Evolutionary conservation across 202 grass and related monocot species (phyloP), one percentile per base, ranked within the genome.

Genomic region (Hordeum pubiflorum): DNA sequence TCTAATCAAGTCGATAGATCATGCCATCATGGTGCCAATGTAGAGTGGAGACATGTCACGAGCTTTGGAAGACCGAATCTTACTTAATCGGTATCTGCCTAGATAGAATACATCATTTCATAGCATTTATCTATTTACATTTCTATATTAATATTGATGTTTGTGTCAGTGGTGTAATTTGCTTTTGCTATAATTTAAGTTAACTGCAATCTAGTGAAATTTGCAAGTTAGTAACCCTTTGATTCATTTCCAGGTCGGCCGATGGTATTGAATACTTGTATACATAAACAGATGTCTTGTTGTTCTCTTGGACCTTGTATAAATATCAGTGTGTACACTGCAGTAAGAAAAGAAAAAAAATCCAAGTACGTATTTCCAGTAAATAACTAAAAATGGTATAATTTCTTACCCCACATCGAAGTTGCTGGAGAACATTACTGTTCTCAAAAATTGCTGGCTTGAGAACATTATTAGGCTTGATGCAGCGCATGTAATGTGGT

Each of bases 371-470:
- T 52, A 73, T 26, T 61, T 87, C 74, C 43, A 72, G 12, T 29
- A 65, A 92, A 79, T 67, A 75, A 38, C 40, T 77, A 18, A 82
- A 55, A 80, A 75, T 23, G 65, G 54, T 65, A 63, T 15, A 86
- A 73, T 78, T 75, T 69, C 87, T 91, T 95, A 98, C 95, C 83
- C 95, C 95, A 83, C 95, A 98, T 78, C 92, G 87, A 63, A 98
- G 89, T 87, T 98, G 95, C 74, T 98, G 95, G 40, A 98, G 91
- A 85, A 93, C 87, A 88, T 95, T 98, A 84, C 78, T 84, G 80
- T 93, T 93, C 77, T 98, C 92, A 68, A 98, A 98, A 89, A 98
- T 98, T 63, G 82, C 84, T 88, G 95, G 88, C 83, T 91, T 98
- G 23, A 98, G 92, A 93, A 84, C 68, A 85, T 93, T 98, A 78